phyloP scores from a whole-genome alignment of 768 basidiomycete genomes.

The Trametes sanguinea region DNA sequence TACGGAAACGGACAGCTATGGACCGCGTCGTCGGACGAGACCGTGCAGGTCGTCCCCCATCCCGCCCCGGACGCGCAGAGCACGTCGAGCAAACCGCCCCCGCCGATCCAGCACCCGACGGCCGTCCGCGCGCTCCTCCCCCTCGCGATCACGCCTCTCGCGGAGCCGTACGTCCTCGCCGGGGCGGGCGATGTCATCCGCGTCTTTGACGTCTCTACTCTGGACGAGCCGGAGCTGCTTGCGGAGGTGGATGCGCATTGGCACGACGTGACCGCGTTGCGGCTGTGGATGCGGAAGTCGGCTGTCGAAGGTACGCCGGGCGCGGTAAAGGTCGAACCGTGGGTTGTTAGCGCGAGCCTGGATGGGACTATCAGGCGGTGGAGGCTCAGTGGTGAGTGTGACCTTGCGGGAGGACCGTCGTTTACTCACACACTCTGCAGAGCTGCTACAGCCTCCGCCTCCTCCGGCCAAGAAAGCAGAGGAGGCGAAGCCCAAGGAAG shows the following conservation, averaged over 20 bases:
- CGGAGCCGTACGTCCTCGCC: conserved; percentile 75
- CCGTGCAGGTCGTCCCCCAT: conserved; percentile 63
- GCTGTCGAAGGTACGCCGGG: conserved; percentile 46
- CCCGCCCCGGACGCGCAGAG: conserved; percentile 29
- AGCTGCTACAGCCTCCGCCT: conserved; percentile 21
- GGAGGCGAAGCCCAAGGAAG: conserved; percentile 22
- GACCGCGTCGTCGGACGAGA: conserved; percentile 96
- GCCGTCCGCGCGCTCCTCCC: conserved; percentile 77
- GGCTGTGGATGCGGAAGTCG: conserved; percentile 64
- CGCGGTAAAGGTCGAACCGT: conserved; percentile 62
- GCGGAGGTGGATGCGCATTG: conserved; percentile 82
- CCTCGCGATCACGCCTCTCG: conserved; percentile 60
- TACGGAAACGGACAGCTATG: conserved; percentile 76
- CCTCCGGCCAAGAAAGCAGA: conserved; percentile 2
- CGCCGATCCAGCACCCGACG: conserved; percentile 57
- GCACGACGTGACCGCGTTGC: conserved; percentile 82
- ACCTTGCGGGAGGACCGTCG: background rate
- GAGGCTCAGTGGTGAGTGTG: conserved; percentile 60
- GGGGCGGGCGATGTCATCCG: conserved; percentile 84
- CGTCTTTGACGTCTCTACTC: conserved; percentile 73
- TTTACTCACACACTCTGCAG: background rate
- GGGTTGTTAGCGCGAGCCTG: conserved; percentile 81
- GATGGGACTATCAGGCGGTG: conserved; percentile 89
- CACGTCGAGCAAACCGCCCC: conserved; percentile 38
- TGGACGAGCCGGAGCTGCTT: conserved; percentile 70